These are phyloP conservation scores for Botryotinia calthae DNA, from an alignment of 2,329 filamentous ascomycete genomes.

Conservation along the genomic window DNA sequence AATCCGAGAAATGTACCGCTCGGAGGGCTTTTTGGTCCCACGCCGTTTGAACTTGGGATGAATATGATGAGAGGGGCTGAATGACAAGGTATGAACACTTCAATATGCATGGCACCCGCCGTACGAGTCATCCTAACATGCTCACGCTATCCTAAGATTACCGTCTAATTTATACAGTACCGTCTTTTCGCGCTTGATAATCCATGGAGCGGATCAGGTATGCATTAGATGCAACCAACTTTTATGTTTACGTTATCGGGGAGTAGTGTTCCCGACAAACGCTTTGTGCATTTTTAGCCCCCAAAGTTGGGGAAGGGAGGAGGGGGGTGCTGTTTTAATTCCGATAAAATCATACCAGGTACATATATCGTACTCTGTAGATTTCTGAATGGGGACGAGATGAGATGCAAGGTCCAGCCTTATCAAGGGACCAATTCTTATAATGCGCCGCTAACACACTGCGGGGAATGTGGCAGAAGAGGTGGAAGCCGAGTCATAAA, in stretches of 20 bases:
- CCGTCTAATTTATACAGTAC: not conserved
- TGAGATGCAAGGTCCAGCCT: not conserved
- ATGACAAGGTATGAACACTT: not conserved
- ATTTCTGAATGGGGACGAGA: not conserved
- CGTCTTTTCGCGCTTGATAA: not conserved
- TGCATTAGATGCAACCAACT: not conserved
- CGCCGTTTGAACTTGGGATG: not conserved
- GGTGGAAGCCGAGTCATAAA: not conserved
- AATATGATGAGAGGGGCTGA: constrained; percentile 1
- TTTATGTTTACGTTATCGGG: not conserved
- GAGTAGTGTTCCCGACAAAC: not conserved
- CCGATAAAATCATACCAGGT: not conserved
- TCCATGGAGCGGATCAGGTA: not conserved
- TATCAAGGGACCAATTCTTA: not conserved
- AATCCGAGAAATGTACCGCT: not conserved
- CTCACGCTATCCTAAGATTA: not conserved
- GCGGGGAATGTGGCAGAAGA: not conserved
- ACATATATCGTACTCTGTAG: not conserved
- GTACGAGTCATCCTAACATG: not conserved
- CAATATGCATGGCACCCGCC: not conserved
- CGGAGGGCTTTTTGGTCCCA: not conserved
- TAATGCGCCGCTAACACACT: not conserved
- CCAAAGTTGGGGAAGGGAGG: not conserved
- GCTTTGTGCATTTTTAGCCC: not conserved
- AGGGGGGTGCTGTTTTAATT: not conserved